Conservation (phyloP, 768 basidiomycete genomes). For the Boletus rufocinnamomeus region DNA sequence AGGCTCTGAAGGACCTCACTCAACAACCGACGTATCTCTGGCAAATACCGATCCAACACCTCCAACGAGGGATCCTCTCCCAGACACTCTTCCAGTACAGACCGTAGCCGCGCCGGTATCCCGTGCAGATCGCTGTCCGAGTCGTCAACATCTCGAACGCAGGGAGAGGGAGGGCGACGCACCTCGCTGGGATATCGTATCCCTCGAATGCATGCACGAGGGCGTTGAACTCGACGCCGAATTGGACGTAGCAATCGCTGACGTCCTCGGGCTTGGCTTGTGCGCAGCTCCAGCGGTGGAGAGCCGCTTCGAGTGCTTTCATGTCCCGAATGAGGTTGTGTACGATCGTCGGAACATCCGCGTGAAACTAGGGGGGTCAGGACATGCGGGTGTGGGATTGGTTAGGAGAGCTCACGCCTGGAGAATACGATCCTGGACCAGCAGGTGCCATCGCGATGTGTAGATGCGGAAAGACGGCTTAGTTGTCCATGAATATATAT, state of each 20-base stretch:
- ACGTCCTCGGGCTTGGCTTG: constrained; percentile 69
- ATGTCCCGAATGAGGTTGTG: constrained; percentile 75
- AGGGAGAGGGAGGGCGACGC: constrained; percentile 22
- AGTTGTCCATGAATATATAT: constrained; percentile 1
- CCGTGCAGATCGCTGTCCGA: constrained; percentile 40
- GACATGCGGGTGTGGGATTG: background rate
- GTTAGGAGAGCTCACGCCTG: background rate
- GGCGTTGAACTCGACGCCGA: constrained; percentile 87
- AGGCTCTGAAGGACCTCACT: constrained; percentile 43
- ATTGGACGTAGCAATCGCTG: constrained; percentile 85
- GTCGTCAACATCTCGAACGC: background rate
- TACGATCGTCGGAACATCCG: constrained; percentile 62
- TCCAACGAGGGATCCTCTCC: constrained; percentile 42
- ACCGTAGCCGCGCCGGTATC: constrained; percentile 41
- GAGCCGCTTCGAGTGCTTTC: constrained; percentile 74
- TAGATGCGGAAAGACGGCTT: background rate
- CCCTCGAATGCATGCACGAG: constrained; percentile 74
- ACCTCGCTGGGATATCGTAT: constrained; percentile 79
- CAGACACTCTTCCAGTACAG: constrained; percentile 45
- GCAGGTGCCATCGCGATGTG: constrained; percentile 16
- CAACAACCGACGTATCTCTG: constrained; percentile 39
- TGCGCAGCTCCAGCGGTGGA: constrained; percentile 66
- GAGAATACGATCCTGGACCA: constrained; percentile 10
- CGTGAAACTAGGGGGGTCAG: constrained; percentile 1
- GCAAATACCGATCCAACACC: constrained; percentile 40